A percentile compares a stretch with the other conserved stretches of the same genome.
phyloP scores from a whole-genome alignment of 1,284 basidiomycete species.

The Ganoderma meredithae region DNA sequence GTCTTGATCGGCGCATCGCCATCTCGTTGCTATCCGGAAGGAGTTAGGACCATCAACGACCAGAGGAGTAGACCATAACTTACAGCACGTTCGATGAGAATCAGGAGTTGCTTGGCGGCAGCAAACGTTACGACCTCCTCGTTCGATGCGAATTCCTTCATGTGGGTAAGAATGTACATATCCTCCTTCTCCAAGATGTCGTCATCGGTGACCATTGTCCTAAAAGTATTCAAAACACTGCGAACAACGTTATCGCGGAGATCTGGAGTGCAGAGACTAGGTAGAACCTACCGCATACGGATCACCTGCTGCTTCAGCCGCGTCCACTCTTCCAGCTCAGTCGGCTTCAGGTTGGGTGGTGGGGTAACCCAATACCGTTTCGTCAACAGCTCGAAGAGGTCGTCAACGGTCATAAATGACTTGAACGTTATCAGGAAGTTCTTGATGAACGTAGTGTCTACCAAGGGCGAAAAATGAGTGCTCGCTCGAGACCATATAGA shows the following conservation, averaged over 20 bases:
- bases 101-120: slow-evolving; percentile 77
- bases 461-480: not conserved
- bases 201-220: slow-evolving; percentile 81
- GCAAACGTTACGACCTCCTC: slow-evolving; percentile 69
- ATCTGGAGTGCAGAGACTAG: not conserved
- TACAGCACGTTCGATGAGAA: slow-evolving; percentile 80
- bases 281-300: slow-evolving; percentile 74
- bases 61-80: slow-evolving; percentile 41
- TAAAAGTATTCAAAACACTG: slow-evolving; percentile 86
- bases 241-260: not conserved
- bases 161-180: slow-evolving; percentile 74
- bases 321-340: slow-evolving; percentile 84
- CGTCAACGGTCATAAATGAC: slow-evolving; percentile 89
- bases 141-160: slow-evolving; percentile 80
- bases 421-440: slow-evolving; percentile 98
- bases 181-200: slow-evolving; percentile 87
- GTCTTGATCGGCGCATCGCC: slow-evolving; percentile 64
- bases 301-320: slow-evolving; percentile 91
- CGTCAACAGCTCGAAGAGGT: slow-evolving; percentile 88
- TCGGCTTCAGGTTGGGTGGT: slow-evolving; percentile 71
- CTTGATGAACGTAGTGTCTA: slow-evolving; percentile 87
- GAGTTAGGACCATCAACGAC: slow-evolving; percentile 13
- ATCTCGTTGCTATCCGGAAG: slow-evolving; percentile 56
- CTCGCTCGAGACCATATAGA: not conserved
- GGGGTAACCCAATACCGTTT: slow-evolving; percentile 84